These are phyloP conservation scores for Primulina huaijiensis DNA, from an alignment of 257 asterid species.

Conservation along the genomic window DNA sequence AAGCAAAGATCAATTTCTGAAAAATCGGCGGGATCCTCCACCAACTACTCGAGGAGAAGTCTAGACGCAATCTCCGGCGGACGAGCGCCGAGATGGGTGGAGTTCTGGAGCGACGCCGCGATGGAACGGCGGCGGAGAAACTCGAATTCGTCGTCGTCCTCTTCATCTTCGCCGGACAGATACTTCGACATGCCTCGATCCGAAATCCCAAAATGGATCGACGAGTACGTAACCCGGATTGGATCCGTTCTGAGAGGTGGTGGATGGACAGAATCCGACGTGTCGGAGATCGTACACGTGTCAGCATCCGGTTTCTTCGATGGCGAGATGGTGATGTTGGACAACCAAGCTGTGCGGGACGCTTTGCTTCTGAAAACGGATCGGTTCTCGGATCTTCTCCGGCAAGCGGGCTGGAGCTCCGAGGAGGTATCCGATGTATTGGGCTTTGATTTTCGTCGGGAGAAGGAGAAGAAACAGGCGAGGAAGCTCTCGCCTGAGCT, in stretches of 20 bases:
- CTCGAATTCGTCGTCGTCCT: slow-evolving; percentile 45
- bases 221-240: slow-evolving; percentile 66
- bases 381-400: slow-evolving; percentile 82
- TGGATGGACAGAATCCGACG: slow-evolving; percentile 96
- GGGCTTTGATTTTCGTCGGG: slow-evolving; percentile 81
- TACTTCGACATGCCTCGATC: slow-evolving; percentile 60
- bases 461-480: slow-evolving; percentile 60
- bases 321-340: slow-evolving; percentile 79
- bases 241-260: slow-evolving; percentile 79
- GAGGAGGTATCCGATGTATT: slow-evolving; percentile 87
- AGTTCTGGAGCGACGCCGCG: slow-evolving; percentile 9
- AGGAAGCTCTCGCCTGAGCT: slow-evolving; percentile 71
- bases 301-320: slow-evolving; percentile 87
- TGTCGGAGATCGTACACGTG: slow-evolving; percentile 67
- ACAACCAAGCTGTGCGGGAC: slow-evolving; percentile 75
- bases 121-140: not conserved
- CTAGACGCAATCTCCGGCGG: not conserved
- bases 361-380: slow-evolving; percentile 82
- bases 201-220: slow-evolving; percentile 80
- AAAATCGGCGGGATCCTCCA: not conserved
- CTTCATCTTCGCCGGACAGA: slow-evolving; percentile 83
- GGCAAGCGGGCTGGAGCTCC: slow-evolving; percentile 93
- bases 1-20: slow-evolving; percentile 44
- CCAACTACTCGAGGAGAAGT: not conserved
- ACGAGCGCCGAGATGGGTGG: not conserved